A percentile compares a stretch with the other conserved stretches of the same genome.
These are phyloP conservation scores for Fusarium sp. DNA, from an alignment of 2,329 filamentous ascomycete species.

Conservation along the genomic window DNA sequence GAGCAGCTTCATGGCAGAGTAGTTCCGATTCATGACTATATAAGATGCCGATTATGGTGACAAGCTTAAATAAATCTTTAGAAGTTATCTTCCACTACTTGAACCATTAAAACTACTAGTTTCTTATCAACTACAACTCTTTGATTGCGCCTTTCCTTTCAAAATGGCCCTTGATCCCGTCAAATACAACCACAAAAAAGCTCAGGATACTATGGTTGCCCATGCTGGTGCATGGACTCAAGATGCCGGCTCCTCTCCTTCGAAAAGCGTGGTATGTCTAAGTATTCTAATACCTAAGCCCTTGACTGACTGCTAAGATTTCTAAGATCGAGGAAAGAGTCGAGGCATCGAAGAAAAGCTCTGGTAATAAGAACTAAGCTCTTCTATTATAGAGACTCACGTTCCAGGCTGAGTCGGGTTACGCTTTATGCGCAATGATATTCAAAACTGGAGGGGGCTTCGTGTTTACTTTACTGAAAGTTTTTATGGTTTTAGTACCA, in stretches of 20 bases:
- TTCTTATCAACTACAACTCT: not conserved
- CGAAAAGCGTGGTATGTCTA: not conserved
- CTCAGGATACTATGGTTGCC: not conserved
- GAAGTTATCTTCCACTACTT: not conserved
- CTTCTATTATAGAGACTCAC: not conserved
- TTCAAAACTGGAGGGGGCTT: not conserved
- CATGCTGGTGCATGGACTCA: conserved; percentile 1
- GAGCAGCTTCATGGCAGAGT: not conserved
- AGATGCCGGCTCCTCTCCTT: not conserved
- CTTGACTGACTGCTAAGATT: not conserved
- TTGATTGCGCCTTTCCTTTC: not conserved
- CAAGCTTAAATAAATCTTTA: not conserved
- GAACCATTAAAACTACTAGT: not conserved
- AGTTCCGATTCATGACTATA: not conserved
- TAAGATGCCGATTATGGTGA: not conserved
- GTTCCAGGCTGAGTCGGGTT: not conserved
- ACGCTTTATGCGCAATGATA: too few relatives aligned
- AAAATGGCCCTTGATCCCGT: not conserved
- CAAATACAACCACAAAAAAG: not conserved
- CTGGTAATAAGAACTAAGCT: not conserved
- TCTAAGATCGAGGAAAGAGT: not conserved
- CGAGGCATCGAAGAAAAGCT: not conserved
- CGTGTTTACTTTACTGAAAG: too few relatives aligned
- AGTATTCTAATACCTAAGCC: rapidly evolving
- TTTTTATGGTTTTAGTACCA: not conserved